phyloP scores from a whole-genome alignment of 108 stramenopile genomes.

The Conticribra guillardii region DNA sequence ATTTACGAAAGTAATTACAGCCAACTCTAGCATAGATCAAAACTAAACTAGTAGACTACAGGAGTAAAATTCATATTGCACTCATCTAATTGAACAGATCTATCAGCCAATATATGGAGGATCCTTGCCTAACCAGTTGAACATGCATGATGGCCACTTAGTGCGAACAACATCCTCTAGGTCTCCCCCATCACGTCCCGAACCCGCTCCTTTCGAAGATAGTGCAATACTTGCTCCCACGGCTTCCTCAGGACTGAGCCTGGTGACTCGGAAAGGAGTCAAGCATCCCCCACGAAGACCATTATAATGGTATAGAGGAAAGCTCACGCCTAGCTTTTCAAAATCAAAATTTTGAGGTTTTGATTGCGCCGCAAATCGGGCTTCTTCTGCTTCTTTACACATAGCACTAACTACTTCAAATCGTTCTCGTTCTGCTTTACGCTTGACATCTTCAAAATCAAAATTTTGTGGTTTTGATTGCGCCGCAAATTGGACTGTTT shows the following conservation, averaged over 20 bases:
- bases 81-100: too few relatives aligned
- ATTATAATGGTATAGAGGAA: slow-evolving; percentile 81
- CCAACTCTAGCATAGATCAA: too few relatives aligned
- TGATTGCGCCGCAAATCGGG: not conserved
- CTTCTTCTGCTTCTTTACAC: slow-evolving; percentile 9
- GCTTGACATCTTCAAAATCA: not conserved
- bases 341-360: not conserved
- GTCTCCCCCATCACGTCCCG: slow-evolving; percentile 31
- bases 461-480: not conserved
- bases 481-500: not conserved
- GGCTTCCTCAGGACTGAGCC: slow-evolving; percentile 70
- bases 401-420: not conserved
- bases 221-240: slow-evolving; percentile 78
- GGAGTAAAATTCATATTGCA: too few relatives aligned
- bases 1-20: too few relatives aligned
- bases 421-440: too few relatives aligned
- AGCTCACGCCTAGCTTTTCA: slow-evolving; percentile 1
- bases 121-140: slow-evolving; percentile 64
- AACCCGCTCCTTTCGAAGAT: slow-evolving; percentile 20
- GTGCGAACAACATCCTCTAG: slow-evolving; percentile 72
- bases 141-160: slow-evolving; percentile 70
- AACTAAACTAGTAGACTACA: too few relatives aligned
- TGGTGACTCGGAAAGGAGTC: slow-evolving; percentile 66
- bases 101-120: slow-evolving; percentile 64
- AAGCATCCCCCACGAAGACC: slow-evolving; percentile 73